A percentile compares a stretch with the other conserved stretches of the same genome.
phyloP scores from a whole-genome alignment of 148 eudicot species.

The Camellia japonica region DNA sequence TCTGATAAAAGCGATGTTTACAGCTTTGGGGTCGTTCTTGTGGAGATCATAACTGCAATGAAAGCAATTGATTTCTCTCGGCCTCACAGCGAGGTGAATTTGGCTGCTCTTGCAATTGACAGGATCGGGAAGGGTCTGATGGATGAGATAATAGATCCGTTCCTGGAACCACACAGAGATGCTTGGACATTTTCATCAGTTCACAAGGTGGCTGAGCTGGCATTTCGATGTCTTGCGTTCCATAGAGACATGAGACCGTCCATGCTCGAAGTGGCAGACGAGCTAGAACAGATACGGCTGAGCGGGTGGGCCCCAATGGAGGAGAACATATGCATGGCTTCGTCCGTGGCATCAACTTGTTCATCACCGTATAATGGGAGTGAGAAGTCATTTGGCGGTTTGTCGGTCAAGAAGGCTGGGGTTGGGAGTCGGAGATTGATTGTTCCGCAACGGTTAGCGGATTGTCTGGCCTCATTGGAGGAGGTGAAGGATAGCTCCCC shows the following conservation, averaged over 20 bases:
- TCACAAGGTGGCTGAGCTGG: conserved; percentile 49
- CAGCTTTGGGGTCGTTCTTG: conserved; percentile 50
- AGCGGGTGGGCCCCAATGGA: conserved; percentile 19
- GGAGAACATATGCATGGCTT: conserved; percentile 40
- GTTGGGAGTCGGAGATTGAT: conserved; percentile 53
- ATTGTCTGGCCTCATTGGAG: conserved; percentile 40
- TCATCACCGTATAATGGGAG: conserved; percentile 67
- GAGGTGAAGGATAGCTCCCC: conserved; percentile 71
- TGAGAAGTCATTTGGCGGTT: conserved; percentile 46
- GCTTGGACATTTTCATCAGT: conserved; percentile 33
- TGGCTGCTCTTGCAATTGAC: conserved; percentile 44
- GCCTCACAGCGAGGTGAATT: conserved; percentile 29
- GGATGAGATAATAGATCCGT: conserved; percentile 48
- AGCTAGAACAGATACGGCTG: conserved; percentile 32
- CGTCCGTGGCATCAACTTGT: conserved; percentile 61
- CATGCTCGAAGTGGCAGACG: conserved; percentile 46
- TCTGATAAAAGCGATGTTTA: conserved; percentile 46
- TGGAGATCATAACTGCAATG: conserved; percentile 35
- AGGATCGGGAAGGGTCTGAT: conserved; percentile 40
- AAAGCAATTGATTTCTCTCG: conserved; percentile 37
- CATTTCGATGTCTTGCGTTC: conserved; percentile 55
- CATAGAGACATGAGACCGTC: conserved; percentile 59
- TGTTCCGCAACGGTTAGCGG: conserved; percentile 38
- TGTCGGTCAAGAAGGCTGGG: conserved; percentile 27
- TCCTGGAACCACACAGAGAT: conserved; percentile 34